Evolutionary conservation across 108 stramenopile genomes (phyloP), one percentile per base, ranked within the genome.

Genomic region (Conticribra weissflogii): DNA sequence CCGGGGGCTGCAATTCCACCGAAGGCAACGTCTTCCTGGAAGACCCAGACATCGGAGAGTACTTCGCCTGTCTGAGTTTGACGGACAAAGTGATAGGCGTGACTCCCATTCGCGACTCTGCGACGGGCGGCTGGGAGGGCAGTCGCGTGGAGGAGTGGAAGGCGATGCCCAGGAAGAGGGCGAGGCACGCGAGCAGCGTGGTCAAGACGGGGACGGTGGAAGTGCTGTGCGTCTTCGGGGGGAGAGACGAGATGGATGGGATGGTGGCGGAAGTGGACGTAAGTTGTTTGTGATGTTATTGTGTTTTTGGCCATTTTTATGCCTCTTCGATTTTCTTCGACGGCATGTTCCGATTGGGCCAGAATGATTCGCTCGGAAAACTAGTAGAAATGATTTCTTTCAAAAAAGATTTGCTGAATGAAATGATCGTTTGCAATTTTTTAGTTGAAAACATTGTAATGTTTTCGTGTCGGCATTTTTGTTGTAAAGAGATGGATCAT

Each of bases 1-100:
- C 76, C 17, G 88, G 88, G 54, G 88, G 88, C 7, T 89, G 88
- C 44, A 84, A 74, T 53, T 30, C 47, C 22, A 33, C 68, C 31
- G 16, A 36, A 3, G 79, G 79, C 1, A 83, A 80, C 56, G 54
- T 71, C 21, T 71, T 28, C 36, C 27, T 36, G 31, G 66, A 32
- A 25, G 49, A n/a, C 8, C 21, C 22, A 15, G 72, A 74, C 24
- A 44, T 24, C 23, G 64, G 59, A 18, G 73, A 61, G 28, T 56
- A 56, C 33, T 76, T 68, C 50, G 61, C 54, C 2, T 76, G 76
- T 61, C 16, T 21, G 27, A 33, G 27, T 15, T n/a, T 76, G 21
- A 30, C 62, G 2, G 45, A 51, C 17, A 16, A 63, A 55, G 60
- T 46, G 9, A 68, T 41, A 4, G 62, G 66, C 2, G 68, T 76